Evolutionary conservation across 1,284 basidiomycete genomes (phyloP), one percentile per base, ranked within the genome.

Genomic region (Irpex lacteus): DNA sequence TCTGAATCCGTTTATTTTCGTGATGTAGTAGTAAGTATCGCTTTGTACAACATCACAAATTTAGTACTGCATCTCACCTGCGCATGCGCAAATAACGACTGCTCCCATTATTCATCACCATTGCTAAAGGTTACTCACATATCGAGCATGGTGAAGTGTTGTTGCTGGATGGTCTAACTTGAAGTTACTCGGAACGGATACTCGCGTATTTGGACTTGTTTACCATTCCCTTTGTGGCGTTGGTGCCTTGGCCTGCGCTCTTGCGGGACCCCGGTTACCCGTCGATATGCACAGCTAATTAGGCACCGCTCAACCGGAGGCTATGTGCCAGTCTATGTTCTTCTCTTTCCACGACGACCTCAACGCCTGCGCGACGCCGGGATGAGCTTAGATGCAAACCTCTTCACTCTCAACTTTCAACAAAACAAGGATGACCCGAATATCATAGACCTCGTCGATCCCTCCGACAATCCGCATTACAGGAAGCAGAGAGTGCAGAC

Each of bases 351-450:
- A 32, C 57, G 38, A 52, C 50, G 18, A n/a, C 50, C 50, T 11
- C 19, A 5, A 37, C 44, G 37, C 15, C 8, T n/a, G 7, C n/a
- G 15, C 54, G 2, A 49, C 8, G 15, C 40, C 2, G 40, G 13
- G 59, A 92, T 92, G 90, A 91, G 88, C 69, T 79, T 93, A 58
- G 90, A 92, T 72, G 83, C 90, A 73, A 93, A 93, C 73, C 79
- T 94, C 5, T 94, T 93, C 76, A 93, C 91, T 2, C 84, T 94
- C 60, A 77, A 82, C 67, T 76, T 93, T 63, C 81, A 82, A 0
- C 84, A 84, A 5, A 84, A 82, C 70, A 75, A 84, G 63, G 82
- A 86, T 34, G 81, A 87, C 66, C 81, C 84, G 18, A 79, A 80
- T 68, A 81, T 89, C 21, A 73, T 88, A 47, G 91, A 94, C 73